A percentile compares a stretch with the other conserved stretches of the same genome.
Conservation (phyloP, 2,329 filamentous ascomycete species). For the Trichoderma atrobrunneum region DNA sequence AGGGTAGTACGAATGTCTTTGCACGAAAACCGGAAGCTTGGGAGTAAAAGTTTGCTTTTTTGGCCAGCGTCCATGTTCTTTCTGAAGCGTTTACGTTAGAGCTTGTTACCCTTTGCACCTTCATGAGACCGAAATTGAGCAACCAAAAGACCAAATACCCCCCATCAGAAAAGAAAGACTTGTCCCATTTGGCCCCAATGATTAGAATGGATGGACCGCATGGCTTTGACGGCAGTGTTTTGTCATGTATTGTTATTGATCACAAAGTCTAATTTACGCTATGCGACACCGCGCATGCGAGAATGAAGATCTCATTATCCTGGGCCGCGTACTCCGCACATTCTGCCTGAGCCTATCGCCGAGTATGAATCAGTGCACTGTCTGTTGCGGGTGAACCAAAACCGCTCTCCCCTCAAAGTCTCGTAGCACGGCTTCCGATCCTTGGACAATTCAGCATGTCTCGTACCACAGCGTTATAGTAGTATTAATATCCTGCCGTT, state of each 20-base stretch:
- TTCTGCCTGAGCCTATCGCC: background rate
- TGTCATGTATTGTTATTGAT: background rate
- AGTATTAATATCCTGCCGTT: background rate
- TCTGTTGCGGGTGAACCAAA: background rate
- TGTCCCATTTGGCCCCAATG: background rate
- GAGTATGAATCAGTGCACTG: background rate
- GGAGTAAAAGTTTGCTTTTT: background rate
- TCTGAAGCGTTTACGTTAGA: background rate
- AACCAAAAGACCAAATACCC: background rate
- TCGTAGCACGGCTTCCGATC: background rate
- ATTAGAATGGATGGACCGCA: background rate
- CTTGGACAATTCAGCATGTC: background rate
- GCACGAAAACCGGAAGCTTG: conserved; percentile 13
- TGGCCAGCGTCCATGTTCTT: background rate
- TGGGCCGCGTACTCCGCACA: background rate
- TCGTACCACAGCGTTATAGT: background rate
- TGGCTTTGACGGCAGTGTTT: background rate
- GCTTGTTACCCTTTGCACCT: background rate
- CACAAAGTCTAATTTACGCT: background rate
- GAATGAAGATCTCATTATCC: background rate
- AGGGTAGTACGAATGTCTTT: conserved; percentile 20
- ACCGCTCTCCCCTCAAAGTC: background rate
- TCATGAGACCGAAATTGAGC: background rate
- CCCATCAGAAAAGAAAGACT: no score
- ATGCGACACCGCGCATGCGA: background rate